phyloP scores from a whole-genome alignment of 164 flowering plant species.

The Dillenia turbinata region DNA sequence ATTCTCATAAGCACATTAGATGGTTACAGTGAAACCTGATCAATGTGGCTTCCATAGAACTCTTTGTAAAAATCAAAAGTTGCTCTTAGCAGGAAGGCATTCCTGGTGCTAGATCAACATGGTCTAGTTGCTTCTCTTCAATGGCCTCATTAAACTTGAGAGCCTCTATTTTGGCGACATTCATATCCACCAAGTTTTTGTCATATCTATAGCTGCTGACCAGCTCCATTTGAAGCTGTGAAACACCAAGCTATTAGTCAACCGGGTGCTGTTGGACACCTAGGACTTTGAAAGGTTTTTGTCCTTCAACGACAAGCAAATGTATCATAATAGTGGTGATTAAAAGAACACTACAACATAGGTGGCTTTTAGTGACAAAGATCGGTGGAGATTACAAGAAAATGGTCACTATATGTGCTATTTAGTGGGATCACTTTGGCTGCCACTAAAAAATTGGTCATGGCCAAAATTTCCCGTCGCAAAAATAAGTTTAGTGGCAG shows the following conservation, averaged over 20 bases:
- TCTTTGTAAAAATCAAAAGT: constrained; percentile 54
- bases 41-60: constrained; percentile 41
- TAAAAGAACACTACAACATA: too few species aligned
- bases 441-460: too few species aligned
- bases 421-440: too few species aligned
- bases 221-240: constrained; percentile 55
- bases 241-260: constrained; percentile 4
- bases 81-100: constrained; percentile 52
- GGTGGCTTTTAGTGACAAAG: too few species aligned
- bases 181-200: constrained; percentile 40
- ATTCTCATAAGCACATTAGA: too few species aligned
- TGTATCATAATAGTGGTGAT: too few species aligned
- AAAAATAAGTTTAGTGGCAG: too few species aligned
- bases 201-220: constrained; percentile 75
- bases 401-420: too few species aligned
- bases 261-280: neutral
- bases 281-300: too few species aligned
- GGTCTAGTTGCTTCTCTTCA: constrained; percentile 37
- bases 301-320: too few species aligned
- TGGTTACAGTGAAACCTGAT: constrained; percentile 26
- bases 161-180: constrained; percentile 49
- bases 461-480: too few species aligned
- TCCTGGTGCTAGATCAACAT: constrained; percentile 58
- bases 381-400: too few species aligned
- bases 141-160: constrained; percentile 44